Evolutionary conservation across 306 rosid species (phyloP).

Genomic region (Acacia confusa): DNA sequence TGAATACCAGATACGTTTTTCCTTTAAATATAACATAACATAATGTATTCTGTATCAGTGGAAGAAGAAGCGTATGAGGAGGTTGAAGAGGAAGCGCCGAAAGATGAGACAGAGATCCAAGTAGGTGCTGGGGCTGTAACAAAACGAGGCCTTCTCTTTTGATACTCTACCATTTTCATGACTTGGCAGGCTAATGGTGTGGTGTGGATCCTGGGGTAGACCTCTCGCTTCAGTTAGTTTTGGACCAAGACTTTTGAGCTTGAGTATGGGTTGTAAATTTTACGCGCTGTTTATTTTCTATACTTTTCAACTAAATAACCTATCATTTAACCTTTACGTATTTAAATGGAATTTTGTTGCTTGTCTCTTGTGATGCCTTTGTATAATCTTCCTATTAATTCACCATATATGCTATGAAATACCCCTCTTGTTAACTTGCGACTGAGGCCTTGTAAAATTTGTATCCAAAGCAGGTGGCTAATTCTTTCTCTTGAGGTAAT

Average conservation of each 20-base stretch:
- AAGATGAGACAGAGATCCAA: conserved; percentile 96
- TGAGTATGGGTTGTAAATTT: not conserved
- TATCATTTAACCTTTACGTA: not conserved
- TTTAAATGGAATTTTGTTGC: conserved; percentile 10
- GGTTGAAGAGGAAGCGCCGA: conserved; percentile 95
- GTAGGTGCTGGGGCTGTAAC: conserved; percentile 40
- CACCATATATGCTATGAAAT: not conserved
- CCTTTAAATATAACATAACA: conserved; percentile 9
- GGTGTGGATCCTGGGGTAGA: not conserved
- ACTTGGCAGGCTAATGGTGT: not conserved
- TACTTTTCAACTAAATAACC: conserved; percentile 9
- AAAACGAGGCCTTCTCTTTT: not conserved
- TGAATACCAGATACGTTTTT: not conserved
- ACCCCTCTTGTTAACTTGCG: not conserved
- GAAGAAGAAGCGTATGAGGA: conserved; percentile 99
- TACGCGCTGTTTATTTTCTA: conserved; percentile 21
- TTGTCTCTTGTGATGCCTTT: not conserved
- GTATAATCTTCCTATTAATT: not conserved
- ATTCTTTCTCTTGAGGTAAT: not conserved
- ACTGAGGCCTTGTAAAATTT: not conserved
- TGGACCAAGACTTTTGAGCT: not conserved
- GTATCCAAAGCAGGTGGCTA: not conserved
- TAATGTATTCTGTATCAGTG: conserved; percentile 48
- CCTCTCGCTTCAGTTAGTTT: not conserved
- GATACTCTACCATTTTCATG: not conserved